phyloP scores from a whole-genome alignment of 495 filamentous ascomycete genomes.

The Pseudoneurospora amorphoporcata region DNA sequence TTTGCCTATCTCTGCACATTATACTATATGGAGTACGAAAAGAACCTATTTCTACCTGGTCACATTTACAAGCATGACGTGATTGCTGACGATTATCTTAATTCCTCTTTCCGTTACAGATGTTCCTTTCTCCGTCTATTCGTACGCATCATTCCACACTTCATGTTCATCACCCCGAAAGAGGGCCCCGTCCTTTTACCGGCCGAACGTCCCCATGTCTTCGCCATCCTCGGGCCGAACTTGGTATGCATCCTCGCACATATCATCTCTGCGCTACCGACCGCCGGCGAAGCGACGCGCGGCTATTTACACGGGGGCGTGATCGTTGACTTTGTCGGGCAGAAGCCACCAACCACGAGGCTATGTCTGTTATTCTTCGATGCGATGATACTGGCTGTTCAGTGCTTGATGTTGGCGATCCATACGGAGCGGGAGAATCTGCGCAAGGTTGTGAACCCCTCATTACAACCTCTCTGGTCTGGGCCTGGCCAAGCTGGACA shows the following conservation, averaged over 20 bases:
- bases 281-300: constrained; percentile 63
- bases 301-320: constrained; percentile 80
- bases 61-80: background rate
- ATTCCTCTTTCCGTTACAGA: constrained; percentile 32
- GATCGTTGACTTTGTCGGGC: constrained; percentile 77
- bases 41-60: background rate
- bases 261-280: constrained; percentile 47
- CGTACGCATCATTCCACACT: constrained; percentile 59
- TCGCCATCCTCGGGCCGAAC: constrained; percentile 60
- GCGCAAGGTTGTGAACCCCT: constrained; percentile 28
- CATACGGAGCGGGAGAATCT: constrained; percentile 58
- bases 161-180: constrained; percentile 72
- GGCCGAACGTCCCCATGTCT: constrained; percentile 56
- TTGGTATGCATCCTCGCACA: constrained; percentile 66
- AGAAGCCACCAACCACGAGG: constrained; percentile 61
- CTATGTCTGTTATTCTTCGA: constrained; percentile 56
- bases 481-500: background rate
- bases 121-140: constrained; percentile 67
- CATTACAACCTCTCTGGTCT: constrained; percentile 8
- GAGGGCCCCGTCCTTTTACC: constrained; percentile 46
- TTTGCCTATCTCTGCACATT: constrained; percentile 70
- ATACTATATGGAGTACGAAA: constrained; percentile 82
- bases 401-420: constrained; percentile 65
- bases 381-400: constrained; percentile 50
- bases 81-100: background rate